phyloP scores from a whole-genome alignment of 139 green algal species.

The Chlamydomonas asymmetrica region DNA sequence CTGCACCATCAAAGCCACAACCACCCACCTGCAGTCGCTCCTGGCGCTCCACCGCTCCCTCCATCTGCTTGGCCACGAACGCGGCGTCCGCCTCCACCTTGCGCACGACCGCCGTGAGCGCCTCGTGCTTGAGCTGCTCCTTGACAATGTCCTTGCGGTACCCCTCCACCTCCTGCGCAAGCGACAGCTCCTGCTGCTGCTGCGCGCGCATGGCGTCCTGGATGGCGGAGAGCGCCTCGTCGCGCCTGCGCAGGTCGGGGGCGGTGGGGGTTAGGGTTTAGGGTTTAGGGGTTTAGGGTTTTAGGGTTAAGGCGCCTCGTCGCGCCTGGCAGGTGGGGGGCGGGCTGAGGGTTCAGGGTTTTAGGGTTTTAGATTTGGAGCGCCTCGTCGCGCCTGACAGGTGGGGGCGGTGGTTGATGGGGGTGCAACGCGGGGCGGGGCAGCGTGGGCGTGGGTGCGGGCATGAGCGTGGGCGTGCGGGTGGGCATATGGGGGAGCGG shows the following conservation, averaged over 20 bases:
- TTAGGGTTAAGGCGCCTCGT: too few species aligned
- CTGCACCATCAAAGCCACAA: too few species aligned
- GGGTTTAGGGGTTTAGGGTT: not conserved
- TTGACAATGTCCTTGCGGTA: slow-evolving; percentile 70
- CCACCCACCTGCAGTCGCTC: slow-evolving; percentile 58
- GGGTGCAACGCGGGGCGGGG: too few species aligned
- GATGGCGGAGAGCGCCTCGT: slow-evolving; percentile 74
- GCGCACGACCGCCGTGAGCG: slow-evolving; percentile 63
- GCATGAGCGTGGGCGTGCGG: not conserved
- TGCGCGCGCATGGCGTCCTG: slow-evolving; percentile 75
- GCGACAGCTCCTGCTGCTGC: slow-evolving; percentile 70
- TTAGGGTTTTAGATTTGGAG: too few species aligned
- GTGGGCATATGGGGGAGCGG: not conserved
- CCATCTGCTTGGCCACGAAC: slow-evolving; percentile 66
- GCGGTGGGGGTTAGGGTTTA: not conserved
- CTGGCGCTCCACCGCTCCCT: slow-evolving; percentile 52
- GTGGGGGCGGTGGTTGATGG: too few species aligned
- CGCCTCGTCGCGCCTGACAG: too few species aligned
- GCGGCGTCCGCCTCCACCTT: slow-evolving; percentile 74
- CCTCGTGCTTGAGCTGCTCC: slow-evolving; percentile 75
- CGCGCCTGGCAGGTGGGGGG: too few species aligned
- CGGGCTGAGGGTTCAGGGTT: too few species aligned
- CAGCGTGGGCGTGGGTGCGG: too few species aligned
- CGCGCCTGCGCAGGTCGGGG: slow-evolving; percentile 44
- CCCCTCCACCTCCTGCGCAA: slow-evolving; percentile 69